Conservation (phyloP, 306 rosid species). For the Mucuna pruriens region DNA sequence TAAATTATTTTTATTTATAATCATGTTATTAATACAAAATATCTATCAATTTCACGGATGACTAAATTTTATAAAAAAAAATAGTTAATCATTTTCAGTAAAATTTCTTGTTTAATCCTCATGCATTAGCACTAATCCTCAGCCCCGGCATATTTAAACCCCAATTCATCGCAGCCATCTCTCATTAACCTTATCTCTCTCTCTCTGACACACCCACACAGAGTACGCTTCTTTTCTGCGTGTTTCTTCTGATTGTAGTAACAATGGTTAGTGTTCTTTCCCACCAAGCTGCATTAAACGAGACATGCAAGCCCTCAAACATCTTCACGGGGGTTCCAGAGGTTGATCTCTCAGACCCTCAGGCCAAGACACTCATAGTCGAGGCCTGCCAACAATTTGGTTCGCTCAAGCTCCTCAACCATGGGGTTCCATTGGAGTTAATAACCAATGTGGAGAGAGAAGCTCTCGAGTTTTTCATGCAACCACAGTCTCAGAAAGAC, state of each 20-base stretch:
- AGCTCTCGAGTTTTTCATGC: slow-evolving; percentile 60
- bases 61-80: too few relatives aligned
- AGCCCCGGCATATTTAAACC: slow-evolving; percentile 39
- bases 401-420: slow-evolving; percentile 72
- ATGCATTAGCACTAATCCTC: slow-evolving; percentile 41
- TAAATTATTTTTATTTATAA: too few relatives aligned
- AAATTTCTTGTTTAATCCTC: too few relatives aligned
- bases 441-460: slow-evolving; percentile 58
- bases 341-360: slow-evolving; percentile 64
- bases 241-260: too few relatives aligned
- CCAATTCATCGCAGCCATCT: neutral
- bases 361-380: slow-evolving; percentile 60
- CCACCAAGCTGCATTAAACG: slow-evolving; percentile 50
- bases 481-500: slow-evolving; percentile 58
- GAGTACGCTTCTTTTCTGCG: neutral
- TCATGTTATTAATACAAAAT: too few relatives aligned
- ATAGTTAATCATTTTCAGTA: too few relatives aligned
- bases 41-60: too few relatives aligned
- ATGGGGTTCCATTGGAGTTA: slow-evolving; percentile 64
- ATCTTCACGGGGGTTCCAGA: slow-evolving; percentile 54
- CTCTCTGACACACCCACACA: neutral
- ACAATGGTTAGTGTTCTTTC: slow-evolving; percentile 72
- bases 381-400: slow-evolving; percentile 74
- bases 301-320: slow-evolving; percentile 41
- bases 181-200: too few relatives aligned